phyloP scores from a whole-genome alignment of 345 rosid species.

The Erodium maritimum region DNA sequence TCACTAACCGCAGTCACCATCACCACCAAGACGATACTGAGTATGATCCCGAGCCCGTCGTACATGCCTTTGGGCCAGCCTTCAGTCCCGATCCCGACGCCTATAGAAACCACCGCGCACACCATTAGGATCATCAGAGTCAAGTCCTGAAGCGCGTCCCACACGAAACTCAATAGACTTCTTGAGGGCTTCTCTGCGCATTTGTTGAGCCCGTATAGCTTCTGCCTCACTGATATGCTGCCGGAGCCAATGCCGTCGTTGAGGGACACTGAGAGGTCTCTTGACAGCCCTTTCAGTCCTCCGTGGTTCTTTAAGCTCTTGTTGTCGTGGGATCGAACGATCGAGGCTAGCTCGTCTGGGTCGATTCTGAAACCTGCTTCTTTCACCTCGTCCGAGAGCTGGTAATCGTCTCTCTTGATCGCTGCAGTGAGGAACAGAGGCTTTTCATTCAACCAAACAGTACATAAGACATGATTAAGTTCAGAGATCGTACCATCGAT shows the following conservation, averaged over 20 bases:
- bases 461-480: no score
- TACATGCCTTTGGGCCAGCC: conserved; percentile 85
- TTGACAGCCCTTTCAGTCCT: conserved; percentile 65
- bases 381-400: conserved; percentile 49
- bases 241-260: conserved; percentile 44
- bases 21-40: conserved; percentile 71
- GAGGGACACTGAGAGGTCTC: conserved; percentile 35
- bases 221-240: conserved; percentile 42
- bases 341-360: conserved; percentile 59
- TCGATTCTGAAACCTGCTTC: conserved; percentile 55
- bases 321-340: conserved; percentile 61
- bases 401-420: conserved; percentile 21
- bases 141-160: conserved; percentile 87
- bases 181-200: conserved; percentile 71
- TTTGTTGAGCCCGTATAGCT: conserved; percentile 56
- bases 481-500: conserved; percentile 55
- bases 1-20: conserved; percentile 82
- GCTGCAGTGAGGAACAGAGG: conserved; percentile 38
- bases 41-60: conserved; percentile 74
- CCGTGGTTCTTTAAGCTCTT: conserved; percentile 33
- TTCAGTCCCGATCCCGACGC: conserved; percentile 78
- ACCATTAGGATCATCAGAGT: conserved; percentile 72
- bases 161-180: conserved; percentile 63
- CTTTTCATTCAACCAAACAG: not conserved
- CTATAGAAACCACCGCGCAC: conserved; percentile 67